Evolutionary conservation across 2,329 filamentous ascomycete species (phyloP).

Genomic region (Bipolaris zeicola): DNA sequence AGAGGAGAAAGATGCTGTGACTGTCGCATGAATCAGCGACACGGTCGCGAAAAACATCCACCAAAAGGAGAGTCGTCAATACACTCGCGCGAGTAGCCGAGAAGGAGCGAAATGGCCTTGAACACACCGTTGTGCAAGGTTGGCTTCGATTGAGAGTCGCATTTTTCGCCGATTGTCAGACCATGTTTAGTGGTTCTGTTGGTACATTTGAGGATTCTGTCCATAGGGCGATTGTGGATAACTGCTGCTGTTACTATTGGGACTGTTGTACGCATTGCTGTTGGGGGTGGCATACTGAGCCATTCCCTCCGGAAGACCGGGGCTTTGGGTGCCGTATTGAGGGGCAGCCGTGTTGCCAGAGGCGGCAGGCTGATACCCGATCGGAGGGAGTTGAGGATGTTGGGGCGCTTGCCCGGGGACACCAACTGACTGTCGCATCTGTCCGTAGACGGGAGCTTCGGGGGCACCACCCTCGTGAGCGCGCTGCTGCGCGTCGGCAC

Average conservation of each 20-base stretch:
- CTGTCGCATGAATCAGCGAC: conserved; percentile 30
- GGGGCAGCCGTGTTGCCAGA: conserved; percentile 50
- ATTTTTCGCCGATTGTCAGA: conserved; percentile 1
- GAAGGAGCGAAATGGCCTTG: conserved; percentile 20
- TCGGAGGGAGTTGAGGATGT: conserved; percentile 57
- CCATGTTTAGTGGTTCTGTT: conserved; percentile 46
- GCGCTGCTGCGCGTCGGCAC: conserved; percentile 63
- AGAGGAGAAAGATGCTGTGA: conserved; percentile 37
- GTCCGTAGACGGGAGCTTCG: conserved; percentile 54
- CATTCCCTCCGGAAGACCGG: conserved; percentile 56
- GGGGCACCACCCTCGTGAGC: conserved; percentile 58
- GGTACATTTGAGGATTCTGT: conserved; percentile 56
- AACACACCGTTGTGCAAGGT: conserved; percentile 6
- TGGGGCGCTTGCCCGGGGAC: conserved; percentile 52
- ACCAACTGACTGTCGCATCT: conserved; percentile 54
- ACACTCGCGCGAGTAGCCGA: conserved; percentile 1
- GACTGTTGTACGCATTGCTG: conserved; percentile 52
- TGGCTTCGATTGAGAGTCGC: not conserved
- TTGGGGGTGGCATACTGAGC: conserved; percentile 54
- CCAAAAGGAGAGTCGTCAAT: conserved; percentile 34
- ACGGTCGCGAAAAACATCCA: conserved; percentile 30
- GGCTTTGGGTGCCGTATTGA: conserved; percentile 55
- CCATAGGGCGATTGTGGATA: conserved; percentile 60
- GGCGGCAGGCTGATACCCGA: conserved; percentile 57
- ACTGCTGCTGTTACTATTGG: conserved; percentile 52